Base-by-base conservation (phyloP, 1,284 basidiomycete species). In the Sanghuangporus weigelae region DNA sequence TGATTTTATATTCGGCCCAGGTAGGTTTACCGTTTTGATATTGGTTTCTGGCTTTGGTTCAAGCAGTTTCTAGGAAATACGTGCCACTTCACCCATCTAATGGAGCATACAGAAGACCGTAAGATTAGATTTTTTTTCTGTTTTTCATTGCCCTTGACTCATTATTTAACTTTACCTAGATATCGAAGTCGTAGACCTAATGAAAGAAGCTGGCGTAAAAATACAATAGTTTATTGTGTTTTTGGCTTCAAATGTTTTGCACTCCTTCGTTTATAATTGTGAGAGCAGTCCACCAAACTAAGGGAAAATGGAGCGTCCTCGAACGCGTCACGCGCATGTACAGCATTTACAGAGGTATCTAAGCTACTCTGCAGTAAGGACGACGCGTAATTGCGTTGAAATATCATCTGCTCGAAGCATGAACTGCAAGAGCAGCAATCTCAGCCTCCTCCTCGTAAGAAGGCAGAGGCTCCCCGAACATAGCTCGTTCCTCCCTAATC, bases 71-170 rank as follows among this genome's bases (percentile, higher is more conserved):
- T 58, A 74, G 76, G 74, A n/a, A 68, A 72, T 21, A 68, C 68
- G 31, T 85, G 84, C 66, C 71, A 73, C 0, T 86, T 81, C 63
- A 79, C 80, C 3, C 80, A 78, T 50, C 75, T 81, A 2, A 87
- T 88, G 86, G 74, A 77, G 59, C 81, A 87, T 66, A 83, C 84
- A 0, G 79, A 84, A 68, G 85, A 88, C 71, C 85, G 85, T 86
- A 70, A 73, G 84, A 46, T 21, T 46, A 19, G 16, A 14, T 46
- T 7, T n/a, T n/a, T 19, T n/a, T 73, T 7, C 16, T 31, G 11
- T 14, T 64, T 7, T 49, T 56, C 40, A 63, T 39, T 40, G 49
- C 6, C 48, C 44, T 44, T 10, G 48, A 57, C 10, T 12, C 31
- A 36, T 21, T 23, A 50, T 19, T 51, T 8, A 19, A 5, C 48